A percentile compares a stretch with the other conserved stretches of the same genome.
These are phyloP conservation scores for Aspergillus bombycis DNA, from an alignment of 2,329 filamentous ascomycete genomes.

Conservation along the genomic window DNA sequence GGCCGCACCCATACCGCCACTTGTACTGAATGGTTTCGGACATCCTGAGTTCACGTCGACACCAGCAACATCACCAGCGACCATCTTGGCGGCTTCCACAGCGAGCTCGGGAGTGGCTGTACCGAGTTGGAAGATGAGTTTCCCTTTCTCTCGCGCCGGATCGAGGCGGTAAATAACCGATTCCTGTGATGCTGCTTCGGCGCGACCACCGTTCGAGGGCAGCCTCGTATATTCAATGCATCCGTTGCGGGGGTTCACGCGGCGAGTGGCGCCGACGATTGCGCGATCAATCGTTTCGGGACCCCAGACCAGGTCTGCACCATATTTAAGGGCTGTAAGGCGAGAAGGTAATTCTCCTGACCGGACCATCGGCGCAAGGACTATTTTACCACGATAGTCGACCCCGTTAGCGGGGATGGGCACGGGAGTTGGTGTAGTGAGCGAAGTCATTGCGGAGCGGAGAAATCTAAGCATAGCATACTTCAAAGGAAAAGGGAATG, in stretches of 20 bases:
- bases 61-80: slow-evolving; percentile 84
- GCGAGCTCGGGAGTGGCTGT: slow-evolving; percentile 81
- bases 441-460: slow-evolving; percentile 59
- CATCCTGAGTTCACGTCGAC: slow-evolving; percentile 99
- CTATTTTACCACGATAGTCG: slow-evolving; percentile 90
- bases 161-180: slow-evolving; percentile 84
- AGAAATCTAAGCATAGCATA: slow-evolving; percentile 47
- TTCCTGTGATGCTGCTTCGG: slow-evolving; percentile 48
- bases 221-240: slow-evolving; percentile 84
- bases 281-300: slow-evolving; percentile 93
- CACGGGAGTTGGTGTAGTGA: slow-evolving; percentile 62
- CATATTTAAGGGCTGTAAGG: slow-evolving; percentile 87
- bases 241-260: slow-evolving; percentile 72
- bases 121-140: slow-evolving; percentile 88
- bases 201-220: slow-evolving; percentile 66
- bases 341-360: slow-evolving; percentile 94
- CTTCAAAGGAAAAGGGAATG: slow-evolving; percentile 1
- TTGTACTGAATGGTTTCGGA: slow-evolving; percentile 93
- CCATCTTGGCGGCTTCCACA: slow-evolving; percentile 79
- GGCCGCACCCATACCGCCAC: slow-evolving; percentile 93
- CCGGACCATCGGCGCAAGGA: slow-evolving; percentile 96
- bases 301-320: slow-evolving; percentile 96
- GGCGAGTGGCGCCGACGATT: slow-evolving; percentile 82
- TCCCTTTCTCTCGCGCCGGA: slow-evolving; percentile 72
- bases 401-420: slow-evolving; percentile 86